Percentiles rank a stretch among this genome's conserved stretches.
Conservation (phyloP, 2,329 filamentous ascomycete species). For the Neocatenulostroma microsporum region DNA sequence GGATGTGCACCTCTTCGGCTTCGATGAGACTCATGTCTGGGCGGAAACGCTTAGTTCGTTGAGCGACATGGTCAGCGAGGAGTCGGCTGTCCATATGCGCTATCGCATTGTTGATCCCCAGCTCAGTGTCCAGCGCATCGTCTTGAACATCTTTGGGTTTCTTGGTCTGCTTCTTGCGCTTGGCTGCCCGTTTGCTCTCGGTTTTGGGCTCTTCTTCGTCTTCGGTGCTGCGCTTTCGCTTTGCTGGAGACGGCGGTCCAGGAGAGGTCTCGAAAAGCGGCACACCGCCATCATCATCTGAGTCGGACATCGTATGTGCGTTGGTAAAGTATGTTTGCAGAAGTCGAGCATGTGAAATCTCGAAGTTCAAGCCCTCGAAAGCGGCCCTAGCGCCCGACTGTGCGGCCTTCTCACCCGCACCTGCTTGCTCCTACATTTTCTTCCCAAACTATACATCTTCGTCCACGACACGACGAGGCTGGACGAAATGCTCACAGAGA, state of each 20-base stretch:
- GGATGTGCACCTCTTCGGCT: slow-evolving; percentile 70
- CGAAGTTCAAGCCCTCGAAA: slow-evolving; percentile 1
- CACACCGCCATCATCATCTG: slow-evolving; percentile 34
- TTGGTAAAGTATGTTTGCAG: background rate
- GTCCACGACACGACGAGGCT: background rate
- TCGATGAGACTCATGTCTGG: slow-evolving; percentile 76
- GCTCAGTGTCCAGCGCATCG: slow-evolving; percentile 41
- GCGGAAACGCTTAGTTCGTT: slow-evolving; percentile 69
- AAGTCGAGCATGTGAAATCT: slow-evolving; percentile 1
- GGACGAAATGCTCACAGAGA: slow-evolving; percentile 48
- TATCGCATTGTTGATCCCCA: slow-evolving; percentile 68
- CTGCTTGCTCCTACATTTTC: too few relatives aligned
- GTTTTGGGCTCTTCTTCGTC: slow-evolving; percentile 27
- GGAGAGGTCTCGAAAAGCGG: slow-evolving; percentile 36
- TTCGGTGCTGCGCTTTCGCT: slow-evolving; percentile 41
- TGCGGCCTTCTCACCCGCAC: too few relatives aligned
- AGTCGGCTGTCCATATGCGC: slow-evolving; percentile 74
- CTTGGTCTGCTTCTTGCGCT: slow-evolving; percentile 52
- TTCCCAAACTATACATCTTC: background rate
- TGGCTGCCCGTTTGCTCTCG: slow-evolving; percentile 35
- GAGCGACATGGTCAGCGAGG: slow-evolving; percentile 76
- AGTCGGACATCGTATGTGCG: slow-evolving; percentile 36
- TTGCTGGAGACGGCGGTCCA: slow-evolving; percentile 22
- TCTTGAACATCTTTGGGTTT: slow-evolving; percentile 57
- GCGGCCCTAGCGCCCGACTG: slow-evolving; percentile 1